Percentiles rank a stretch among this genome's conserved stretches.
Conservation (phyloP, 352 stramenopile genomes). For the Thraustochytrium striatum region DNA sequence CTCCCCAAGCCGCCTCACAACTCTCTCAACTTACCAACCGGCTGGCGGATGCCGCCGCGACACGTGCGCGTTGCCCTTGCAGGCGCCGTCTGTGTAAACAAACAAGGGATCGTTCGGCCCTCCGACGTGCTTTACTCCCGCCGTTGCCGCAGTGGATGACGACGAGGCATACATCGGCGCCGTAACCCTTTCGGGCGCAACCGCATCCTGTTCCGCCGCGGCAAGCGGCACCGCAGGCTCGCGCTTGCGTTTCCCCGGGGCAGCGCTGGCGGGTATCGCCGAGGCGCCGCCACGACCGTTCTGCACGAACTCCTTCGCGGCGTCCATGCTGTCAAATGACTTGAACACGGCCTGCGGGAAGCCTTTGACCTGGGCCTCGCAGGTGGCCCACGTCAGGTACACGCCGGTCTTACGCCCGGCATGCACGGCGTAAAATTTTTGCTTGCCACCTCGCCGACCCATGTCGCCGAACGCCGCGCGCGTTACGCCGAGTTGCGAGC, state of each 20-base stretch:
- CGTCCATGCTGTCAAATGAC: background rate
- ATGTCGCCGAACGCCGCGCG: too few relatives aligned
- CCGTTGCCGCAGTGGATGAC: background rate
- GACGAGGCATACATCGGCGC: too few relatives aligned
- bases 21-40: constrained; percentile 9
- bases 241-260: too few relatives aligned
- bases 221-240: too few relatives aligned
- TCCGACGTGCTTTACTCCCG: background rate
- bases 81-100: constrained; percentile 41
- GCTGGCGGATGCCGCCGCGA: background rate
- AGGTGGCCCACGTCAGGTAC: constrained; percentile 33
- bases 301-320: background rate
- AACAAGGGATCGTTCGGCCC: background rate
- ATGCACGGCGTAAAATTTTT: constrained; percentile 43
- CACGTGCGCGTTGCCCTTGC: constrained; percentile 20
- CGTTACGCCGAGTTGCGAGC: too few relatives aligned
- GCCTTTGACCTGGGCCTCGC: constrained; percentile 43
- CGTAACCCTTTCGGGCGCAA: too few relatives aligned
- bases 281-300: background rate
- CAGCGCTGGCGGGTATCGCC: background rate
- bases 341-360: constrained; percentile 40
- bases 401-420: constrained; percentile 2
- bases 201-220: too few relatives aligned
- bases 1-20: too few relatives aligned
- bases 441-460: background rate